Percentiles rank a stretch among this genome's conserved stretches.
phyloP scores from a whole-genome alignment of 2,329 filamentous ascomycete genomes.

The Aspergillus flavus region DNA sequence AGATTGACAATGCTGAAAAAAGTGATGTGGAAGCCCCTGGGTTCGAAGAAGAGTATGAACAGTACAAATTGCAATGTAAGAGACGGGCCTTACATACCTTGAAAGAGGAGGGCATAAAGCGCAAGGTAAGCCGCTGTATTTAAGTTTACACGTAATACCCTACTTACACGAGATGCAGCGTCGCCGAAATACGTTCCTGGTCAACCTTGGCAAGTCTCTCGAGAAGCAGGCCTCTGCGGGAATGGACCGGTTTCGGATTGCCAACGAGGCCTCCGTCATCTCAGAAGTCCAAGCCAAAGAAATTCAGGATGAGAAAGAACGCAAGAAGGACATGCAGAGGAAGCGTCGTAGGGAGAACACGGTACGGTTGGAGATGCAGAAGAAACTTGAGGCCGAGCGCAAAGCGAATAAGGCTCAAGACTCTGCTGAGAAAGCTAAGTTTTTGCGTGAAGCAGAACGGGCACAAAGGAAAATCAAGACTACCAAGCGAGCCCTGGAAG shows the following conservation, averaged over 20 bases:
- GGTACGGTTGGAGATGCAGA: conserved; percentile 82
- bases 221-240: conserved; percentile 69
- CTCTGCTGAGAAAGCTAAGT: conserved; percentile 77
- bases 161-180: conserved; percentile 51
- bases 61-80: conserved; percentile 56
- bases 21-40: conserved; percentile 60
- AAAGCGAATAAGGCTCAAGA: conserved; percentile 78
- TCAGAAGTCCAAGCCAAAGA: conserved; percentile 88
- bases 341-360: conserved; percentile 95
- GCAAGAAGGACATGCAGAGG: conserved; percentile 99
- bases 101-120: conserved; percentile 65
- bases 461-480: conserved; percentile 91
- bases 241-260: conserved; percentile 73
- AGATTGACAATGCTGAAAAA: conserved; percentile 59
- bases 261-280: conserved; percentile 78
- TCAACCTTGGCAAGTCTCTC: conserved; percentile 62
- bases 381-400: conserved; percentile 77
- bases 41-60: conserved; percentile 55
- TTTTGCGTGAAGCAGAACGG: conserved; percentile 82
- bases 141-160: neutral
- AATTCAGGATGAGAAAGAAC: conserved; percentile 92
- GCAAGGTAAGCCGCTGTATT: conserved; percentile 57
- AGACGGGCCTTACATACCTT: conserved; percentile 70
- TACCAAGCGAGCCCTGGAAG: conserved; percentile 83
- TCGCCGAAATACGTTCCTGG: conserved; percentile 58